These are phyloP conservation scores for Moesziomyces aphidis DNA, from an alignment of 1,284 basidiomycete species.

Conservation along the genomic window DNA sequence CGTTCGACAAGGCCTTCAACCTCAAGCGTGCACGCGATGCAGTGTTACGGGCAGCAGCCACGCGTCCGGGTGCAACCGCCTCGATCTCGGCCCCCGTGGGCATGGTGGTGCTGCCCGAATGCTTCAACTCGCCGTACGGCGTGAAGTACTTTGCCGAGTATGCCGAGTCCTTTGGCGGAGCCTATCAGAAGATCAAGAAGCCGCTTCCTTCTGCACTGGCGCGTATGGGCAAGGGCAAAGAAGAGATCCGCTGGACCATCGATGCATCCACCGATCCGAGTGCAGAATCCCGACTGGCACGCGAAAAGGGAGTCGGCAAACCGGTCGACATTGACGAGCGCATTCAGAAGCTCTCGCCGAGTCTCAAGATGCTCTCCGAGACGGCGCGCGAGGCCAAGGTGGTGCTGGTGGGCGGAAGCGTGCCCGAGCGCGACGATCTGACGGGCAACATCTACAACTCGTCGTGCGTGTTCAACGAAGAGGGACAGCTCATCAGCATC, in stretches of 20 bases:
- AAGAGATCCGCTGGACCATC: slow-evolving; percentile 52
- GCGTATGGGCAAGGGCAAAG: slow-evolving; percentile 45
- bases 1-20: slow-evolving; percentile 61
- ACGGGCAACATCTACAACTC: slow-evolving; percentile 65
- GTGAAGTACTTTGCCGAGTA: slow-evolving; percentile 72
- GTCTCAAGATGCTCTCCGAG: slow-evolving; percentile 84
- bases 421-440: slow-evolving; percentile 61
- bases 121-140: slow-evolving; percentile 98
- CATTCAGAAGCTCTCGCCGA: slow-evolving; percentile 67
- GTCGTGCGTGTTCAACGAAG: slow-evolving; percentile 79
- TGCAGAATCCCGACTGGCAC: slow-evolving; percentile 32
- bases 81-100: slow-evolving; percentile 42
- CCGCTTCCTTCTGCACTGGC: slow-evolving; percentile 39
- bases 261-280: slow-evolving; percentile 46
- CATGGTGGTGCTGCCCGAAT: slow-evolving; percentile 76
- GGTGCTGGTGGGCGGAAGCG: slow-evolving; percentile 87
- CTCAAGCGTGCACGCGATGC: slow-evolving; percentile 56
- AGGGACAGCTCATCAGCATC: slow-evolving; percentile 85
- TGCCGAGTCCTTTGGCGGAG: slow-evolving; percentile 60
- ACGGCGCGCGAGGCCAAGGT: slow-evolving; percentile 83
- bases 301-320: slow-evolving; percentile 42
- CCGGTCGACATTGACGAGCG: slow-evolving; percentile 74
- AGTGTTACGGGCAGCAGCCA: slow-evolving; percentile 36
- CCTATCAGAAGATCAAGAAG: slow-evolving; percentile 60
- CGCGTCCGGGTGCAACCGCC: slow-evolving; percentile 16